These are phyloP conservation scores for Nyctanthes arbortristis DNA, from an alignment of 257 asterid species.

Conservation along the genomic window DNA sequence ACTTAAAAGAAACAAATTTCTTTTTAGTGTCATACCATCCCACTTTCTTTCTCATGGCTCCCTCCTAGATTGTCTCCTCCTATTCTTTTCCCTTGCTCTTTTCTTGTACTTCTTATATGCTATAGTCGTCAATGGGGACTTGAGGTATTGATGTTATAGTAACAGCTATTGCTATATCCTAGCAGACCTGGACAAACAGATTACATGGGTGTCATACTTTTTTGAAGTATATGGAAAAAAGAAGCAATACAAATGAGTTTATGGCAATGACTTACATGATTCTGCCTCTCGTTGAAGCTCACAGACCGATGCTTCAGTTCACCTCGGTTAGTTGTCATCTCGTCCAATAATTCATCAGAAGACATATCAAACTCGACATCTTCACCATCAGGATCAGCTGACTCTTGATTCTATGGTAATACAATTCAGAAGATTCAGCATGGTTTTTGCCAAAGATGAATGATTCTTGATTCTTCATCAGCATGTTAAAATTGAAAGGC, in stretches of 20 bases:
- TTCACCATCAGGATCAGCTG: constrained; percentile 30
- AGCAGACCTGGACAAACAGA: constrained; percentile 22
- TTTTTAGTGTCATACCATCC: background rate
- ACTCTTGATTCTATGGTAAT: constrained; percentile 42
- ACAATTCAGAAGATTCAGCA: background rate
- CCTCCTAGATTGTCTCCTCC: background rate
- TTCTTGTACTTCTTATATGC: background rate
- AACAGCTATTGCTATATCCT: background rate
- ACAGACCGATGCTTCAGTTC: constrained; percentile 64
- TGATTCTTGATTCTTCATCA: background rate
- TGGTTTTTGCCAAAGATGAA: background rate
- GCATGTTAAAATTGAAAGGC: background rate
- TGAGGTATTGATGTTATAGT: background rate
- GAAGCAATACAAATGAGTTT: background rate
- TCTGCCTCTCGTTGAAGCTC: constrained; percentile 55
- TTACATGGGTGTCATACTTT: background rate
- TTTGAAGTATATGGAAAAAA: background rate
- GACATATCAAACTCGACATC: constrained; percentile 39
- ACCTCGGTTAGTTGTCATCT: constrained; percentile 76
- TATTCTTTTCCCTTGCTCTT: too few species aligned
- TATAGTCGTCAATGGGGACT: too few species aligned
- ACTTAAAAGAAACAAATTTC: background rate
- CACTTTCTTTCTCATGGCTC: background rate
- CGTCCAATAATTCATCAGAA: constrained; percentile 73
- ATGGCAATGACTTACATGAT: constrained; percentile 27